phyloP scores from a whole-genome alignment of 1,139 yeast species.

The Zygosaccharomyces sapae region DNA sequence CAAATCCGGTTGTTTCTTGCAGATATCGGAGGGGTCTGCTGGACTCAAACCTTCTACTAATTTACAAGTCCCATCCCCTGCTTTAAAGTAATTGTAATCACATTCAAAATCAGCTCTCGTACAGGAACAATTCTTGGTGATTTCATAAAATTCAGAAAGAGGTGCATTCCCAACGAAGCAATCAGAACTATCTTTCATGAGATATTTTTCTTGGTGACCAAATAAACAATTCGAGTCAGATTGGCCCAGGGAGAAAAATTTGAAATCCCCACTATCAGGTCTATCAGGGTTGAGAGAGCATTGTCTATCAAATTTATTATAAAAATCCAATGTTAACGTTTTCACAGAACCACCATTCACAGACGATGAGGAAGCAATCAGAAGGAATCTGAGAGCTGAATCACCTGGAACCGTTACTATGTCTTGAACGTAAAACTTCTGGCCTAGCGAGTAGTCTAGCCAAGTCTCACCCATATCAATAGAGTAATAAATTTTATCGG shows the following conservation, averaged over 20 bases:
- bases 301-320: constrained; percentile 58
- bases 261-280: constrained; percentile 67
- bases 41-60: constrained; percentile 69
- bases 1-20: constrained; percentile 50
- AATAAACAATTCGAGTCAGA: constrained; percentile 72
- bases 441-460: constrained; percentile 62
- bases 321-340: constrained; percentile 65
- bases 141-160: constrained; percentile 55
- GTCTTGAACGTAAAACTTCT: constrained; percentile 57
- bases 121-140: constrained; percentile 71
- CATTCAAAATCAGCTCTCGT: constrained; percentile 89
- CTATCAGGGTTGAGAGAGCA: constrained; percentile 64
- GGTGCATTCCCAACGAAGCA: constrained; percentile 81
- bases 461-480: constrained; percentile 78
- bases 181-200: constrained; percentile 65
- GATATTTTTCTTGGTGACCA: constrained; percentile 79
- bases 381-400: constrained; percentile 68
- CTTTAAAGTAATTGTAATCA: constrained; percentile 75
- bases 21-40: constrained; percentile 59
- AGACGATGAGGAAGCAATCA: constrained; percentile 42
- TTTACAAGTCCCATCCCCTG: constrained; percentile 79
- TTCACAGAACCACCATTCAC: constrained; percentile 42
- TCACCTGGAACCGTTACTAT: constrained; percentile 90
- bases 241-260: constrained; percentile 74
- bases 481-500: constrained; percentile 62